phyloP scores from a whole-genome alignment of 352 stramenopile genomes.

The Phytophthora uliginosa region DNA sequence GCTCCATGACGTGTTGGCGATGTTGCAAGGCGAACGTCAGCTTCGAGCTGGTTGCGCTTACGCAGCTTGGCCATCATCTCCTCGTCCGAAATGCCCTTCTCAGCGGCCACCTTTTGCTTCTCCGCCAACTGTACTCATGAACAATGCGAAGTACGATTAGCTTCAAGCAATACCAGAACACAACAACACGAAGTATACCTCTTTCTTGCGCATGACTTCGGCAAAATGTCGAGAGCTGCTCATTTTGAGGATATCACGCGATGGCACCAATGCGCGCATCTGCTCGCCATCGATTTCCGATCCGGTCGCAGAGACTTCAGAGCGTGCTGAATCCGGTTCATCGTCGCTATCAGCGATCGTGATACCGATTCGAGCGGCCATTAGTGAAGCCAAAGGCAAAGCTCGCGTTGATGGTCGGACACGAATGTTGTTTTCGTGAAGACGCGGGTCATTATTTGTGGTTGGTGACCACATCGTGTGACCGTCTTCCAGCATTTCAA shows the following conservation, averaged over 20 bases:
- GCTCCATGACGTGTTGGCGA: conserved; percentile 60
- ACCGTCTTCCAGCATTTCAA: conserved; percentile 64
- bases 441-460: conserved; percentile 73
- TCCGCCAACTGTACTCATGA: conserved; percentile 56
- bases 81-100: conserved; percentile 87
- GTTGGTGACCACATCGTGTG: conserved; percentile 70
- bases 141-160: conserved; percentile 6
- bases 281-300: conserved; percentile 36
- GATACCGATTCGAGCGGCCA: conserved; percentile 35
- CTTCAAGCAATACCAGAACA: background rate
- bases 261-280: conserved; percentile 73
- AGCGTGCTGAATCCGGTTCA: conserved; percentile 62
- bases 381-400: conserved; percentile 21
- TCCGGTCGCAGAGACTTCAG: conserved; percentile 49
- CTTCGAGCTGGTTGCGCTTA: conserved; percentile 80
- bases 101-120: conserved; percentile 80
- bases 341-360: conserved; percentile 47
- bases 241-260: conserved; percentile 89
- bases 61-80: conserved; percentile 84
- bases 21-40: conserved; percentile 72
- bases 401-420: conserved; percentile 48
- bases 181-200: conserved; percentile 44
- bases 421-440: conserved; percentile 87
- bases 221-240: conserved; percentile 86
- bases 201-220: conserved; percentile 86